Percentiles rank a stretch among this genome's conserved stretches.
Conservation (phyloP, 441 rosid genomes). For the Brassica balearica region DNA sequence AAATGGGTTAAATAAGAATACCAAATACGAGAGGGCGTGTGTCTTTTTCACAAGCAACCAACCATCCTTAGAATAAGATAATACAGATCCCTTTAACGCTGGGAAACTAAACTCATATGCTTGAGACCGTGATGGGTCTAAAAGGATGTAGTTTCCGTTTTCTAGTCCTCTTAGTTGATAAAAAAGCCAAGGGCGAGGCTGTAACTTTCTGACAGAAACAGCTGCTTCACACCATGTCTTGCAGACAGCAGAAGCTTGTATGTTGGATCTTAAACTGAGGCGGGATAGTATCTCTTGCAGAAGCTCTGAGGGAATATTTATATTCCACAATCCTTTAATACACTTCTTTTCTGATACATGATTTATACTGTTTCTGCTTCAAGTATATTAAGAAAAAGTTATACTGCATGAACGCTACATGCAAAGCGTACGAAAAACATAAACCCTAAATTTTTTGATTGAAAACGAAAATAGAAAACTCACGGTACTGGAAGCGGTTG, state of each 20-base stretch:
- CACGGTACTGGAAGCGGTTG: no score
- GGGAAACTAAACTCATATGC: background rate
- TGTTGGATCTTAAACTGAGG: constrained; percentile 22
- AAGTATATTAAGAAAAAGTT: no score
- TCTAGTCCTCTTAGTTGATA: background rate
- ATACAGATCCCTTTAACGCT: background rate
- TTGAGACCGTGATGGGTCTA: background rate
- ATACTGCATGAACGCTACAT: no score
- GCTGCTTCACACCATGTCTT: constrained; percentile 23
- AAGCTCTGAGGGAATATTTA: background rate
- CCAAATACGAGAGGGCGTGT: background rate
- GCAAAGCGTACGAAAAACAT: no score
- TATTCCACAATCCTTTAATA: background rate
- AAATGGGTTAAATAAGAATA: constrained; percentile 19
- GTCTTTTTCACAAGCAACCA: constrained; percentile 12
- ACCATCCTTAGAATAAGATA: constrained; percentile 27
- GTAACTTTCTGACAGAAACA: constrained; percentile 14
- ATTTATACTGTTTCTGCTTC: no score
- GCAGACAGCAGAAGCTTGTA: constrained; percentile 15
- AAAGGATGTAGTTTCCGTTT: constrained; percentile 11
- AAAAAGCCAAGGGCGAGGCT: constrained; percentile 12
- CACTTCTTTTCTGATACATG: no score
- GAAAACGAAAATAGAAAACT: no score
- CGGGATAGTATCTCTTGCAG: constrained; percentile 21
- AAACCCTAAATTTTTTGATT: no score